Evolutionary conservation across 1,284 basidiomycete genomes (phyloP), one percentile per base, ranked within the genome.

Genomic region (Boletus albobrunnescens): DNA sequence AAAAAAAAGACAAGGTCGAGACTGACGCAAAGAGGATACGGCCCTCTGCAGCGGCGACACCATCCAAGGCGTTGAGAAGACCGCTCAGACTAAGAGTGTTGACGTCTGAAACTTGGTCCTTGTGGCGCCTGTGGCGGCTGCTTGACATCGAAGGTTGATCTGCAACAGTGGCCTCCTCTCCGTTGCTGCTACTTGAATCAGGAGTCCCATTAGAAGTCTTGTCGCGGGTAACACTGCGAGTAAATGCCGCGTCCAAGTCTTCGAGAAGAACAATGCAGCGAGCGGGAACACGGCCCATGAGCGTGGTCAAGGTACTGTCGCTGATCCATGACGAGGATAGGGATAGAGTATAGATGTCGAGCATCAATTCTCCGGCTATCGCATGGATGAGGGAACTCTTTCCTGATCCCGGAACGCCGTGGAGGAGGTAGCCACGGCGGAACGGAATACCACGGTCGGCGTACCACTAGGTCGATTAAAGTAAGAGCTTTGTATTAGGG

Each of bases 191-290:
- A 28, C 67, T 57, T 31, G 71, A 65, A 49, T 73, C 71, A 10
- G 75, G 70, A 38, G 62, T 74, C 52, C 66, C 73, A 22, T 65
- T 75, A 4, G 73, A 71, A 49, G 65, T 71, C 51, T 75, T 74
- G 55, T 81, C 79, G 37, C 86, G 77, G 10, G 73, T 74, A 4
- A 81, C 79, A 53, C 81, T 85, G 49, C 87, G 75, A 10, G 84
- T 85, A 63, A 91, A 90, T 0, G 87, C 87, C 0, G 87, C 87
- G 56, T 91, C 87, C 39, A 91, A 75, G 61, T 93, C 90, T 61
- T 93, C 90, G 22, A 93, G 76, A 23, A 93, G 73, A 35, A 92
- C 78, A 37, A 93, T 87, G 58, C 85, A 88, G n/a, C 87, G 77
- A 11, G 83, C 78, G 2, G 90, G 88, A 2, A 91, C 86, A 24